Evolutionary conservation across 139 green algal species (phyloP).

Genomic region (Astrephomene gubernaculifera): DNA sequence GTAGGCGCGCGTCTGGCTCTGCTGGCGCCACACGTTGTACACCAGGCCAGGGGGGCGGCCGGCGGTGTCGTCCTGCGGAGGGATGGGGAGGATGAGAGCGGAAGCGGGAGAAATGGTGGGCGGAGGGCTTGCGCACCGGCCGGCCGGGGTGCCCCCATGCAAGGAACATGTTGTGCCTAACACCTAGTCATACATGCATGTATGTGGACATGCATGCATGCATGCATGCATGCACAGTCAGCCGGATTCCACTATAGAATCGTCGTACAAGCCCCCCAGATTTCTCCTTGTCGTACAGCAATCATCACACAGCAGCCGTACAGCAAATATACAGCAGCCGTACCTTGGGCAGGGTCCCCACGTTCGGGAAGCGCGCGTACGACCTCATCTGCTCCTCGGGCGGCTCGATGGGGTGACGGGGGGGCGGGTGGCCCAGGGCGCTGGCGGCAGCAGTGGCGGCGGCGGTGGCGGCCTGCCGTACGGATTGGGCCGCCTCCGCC

Average conservation of each 20-base stretch:
- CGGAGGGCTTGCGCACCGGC: not conserved
- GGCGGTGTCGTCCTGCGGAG: not conserved
- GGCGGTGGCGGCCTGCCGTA: too few species aligned
- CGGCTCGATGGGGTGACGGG: not conserved
- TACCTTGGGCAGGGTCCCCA: conserved; percentile 28
- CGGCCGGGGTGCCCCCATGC: not conserved
- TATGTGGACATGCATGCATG: not conserved
- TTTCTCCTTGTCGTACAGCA: not conserved
- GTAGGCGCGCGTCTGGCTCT: not conserved
- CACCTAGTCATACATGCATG: not conserved
- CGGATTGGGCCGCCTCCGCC: not conserved
- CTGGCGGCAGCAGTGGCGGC: not conserved
- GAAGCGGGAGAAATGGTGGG: not conserved
- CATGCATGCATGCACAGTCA: not conserved
- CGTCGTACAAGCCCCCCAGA: not conserved
- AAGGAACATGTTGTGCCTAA: not conserved
- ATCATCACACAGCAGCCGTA: too few species aligned
- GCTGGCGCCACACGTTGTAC: conserved; percentile 19
- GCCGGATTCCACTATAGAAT: not conserved
- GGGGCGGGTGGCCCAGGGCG: conserved; percentile 10
- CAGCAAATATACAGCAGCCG: too few species aligned
- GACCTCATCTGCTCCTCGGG: conserved; percentile 1
- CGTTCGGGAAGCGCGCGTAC: conserved; percentile 14
- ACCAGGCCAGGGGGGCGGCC: conserved; percentile 19
- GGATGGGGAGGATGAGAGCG: not conserved